These are phyloP conservation scores for Nyssa sinensis DNA, from an alignment of 148 eudicot species.

Conservation along the genomic window DNA sequence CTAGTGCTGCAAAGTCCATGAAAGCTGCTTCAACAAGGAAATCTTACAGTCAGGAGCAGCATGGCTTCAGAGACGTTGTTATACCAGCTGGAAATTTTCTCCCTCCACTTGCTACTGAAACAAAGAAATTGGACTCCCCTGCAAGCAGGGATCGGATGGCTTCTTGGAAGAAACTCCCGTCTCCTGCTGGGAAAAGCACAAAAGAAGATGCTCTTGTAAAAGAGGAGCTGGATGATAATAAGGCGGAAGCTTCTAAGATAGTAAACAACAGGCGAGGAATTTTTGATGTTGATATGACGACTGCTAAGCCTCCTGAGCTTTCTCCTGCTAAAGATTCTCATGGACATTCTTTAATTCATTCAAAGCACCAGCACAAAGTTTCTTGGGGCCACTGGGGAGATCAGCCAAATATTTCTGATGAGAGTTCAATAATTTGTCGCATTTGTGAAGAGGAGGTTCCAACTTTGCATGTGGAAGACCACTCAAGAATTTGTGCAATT, in stretches of 20 bases:
- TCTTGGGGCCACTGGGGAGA: conserved; percentile 94
- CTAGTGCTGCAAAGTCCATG: conserved; percentile 37
- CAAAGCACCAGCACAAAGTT: conserved; percentile 75
- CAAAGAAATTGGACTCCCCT: conserved; percentile 52
- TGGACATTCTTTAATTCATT: conserved; percentile 36
- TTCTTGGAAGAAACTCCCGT: conserved; percentile 92
- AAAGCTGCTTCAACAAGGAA: conserved; percentile 59
- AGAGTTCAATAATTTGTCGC: conserved; percentile 90
- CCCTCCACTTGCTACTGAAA: conserved; percentile 36
- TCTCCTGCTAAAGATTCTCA: conserved; percentile 56
- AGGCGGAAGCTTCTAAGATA: conserved; percentile 38
- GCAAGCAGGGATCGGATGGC: conserved; percentile 70
- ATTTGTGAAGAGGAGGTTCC: conserved; percentile 97
- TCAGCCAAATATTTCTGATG: conserved; percentile 68
- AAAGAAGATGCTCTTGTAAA: conserved; percentile 43
- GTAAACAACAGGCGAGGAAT: conserved; percentile 28
- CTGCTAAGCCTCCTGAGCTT: conserved; percentile 47
- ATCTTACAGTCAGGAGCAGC: conserved; percentile 89
- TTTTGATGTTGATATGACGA: conserved; percentile 37
- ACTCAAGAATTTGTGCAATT: conserved; percentile 91
- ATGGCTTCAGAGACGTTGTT: conserved; percentile 35
- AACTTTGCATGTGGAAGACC: conserved; percentile 97
- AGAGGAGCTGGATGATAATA: conserved; percentile 39
- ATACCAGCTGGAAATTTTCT: conserved; percentile 39
- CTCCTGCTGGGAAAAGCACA: conserved; percentile 61